Evolutionary conservation across 768 basidiomycete genomes (phyloP).

Genomic region (Terana coerulea): DNA sequence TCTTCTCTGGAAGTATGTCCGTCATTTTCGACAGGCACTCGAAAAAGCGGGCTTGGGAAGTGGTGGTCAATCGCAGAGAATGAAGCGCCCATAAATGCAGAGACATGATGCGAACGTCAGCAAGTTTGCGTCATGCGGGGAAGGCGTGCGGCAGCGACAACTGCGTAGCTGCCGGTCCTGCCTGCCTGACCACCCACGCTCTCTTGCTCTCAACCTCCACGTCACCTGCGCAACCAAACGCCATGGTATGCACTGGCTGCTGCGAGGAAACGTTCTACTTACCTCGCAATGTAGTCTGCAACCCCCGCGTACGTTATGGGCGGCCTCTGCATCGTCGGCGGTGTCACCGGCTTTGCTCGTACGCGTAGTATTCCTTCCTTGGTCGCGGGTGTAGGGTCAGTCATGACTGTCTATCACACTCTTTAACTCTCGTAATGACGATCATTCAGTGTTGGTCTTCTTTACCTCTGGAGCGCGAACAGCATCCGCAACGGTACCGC

Average conservation of each 20-base stretch:
- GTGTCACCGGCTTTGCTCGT: slow-evolving; percentile 64
- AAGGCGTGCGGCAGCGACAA: not conserved
- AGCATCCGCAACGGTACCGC: slow-evolving; percentile 67
- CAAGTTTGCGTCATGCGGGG: slow-evolving; percentile 15
- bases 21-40: not conserved
- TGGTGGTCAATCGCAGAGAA: not conserved
- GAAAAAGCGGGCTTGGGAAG: not conserved
- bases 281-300: slow-evolving; percentile 31
- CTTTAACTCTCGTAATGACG: slow-evolving; percentile 1
- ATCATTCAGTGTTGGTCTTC: slow-evolving; percentile 58
- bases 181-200: slow-evolving; percentile 1
- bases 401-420: slow-evolving; percentile 1
- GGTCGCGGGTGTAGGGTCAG: slow-evolving; percentile 77
- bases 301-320: slow-evolving; percentile 80
- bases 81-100: not conserved
- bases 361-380: slow-evolving; percentile 80
- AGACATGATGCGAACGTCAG: not conserved
- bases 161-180: not conserved
- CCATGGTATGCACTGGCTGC: slow-evolving; percentile 3
- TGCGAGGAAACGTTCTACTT: not conserved
- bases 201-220: slow-evolving; percentile 13
- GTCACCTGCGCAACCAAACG: not conserved
- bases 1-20: slow-evolving; percentile 48
- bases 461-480: slow-evolving; percentile 79
- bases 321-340: slow-evolving; percentile 71